These are phyloP conservation scores for Laburnicola sp. DNA, from an alignment of 2,329 filamentous ascomycete species.

Conservation along the genomic window DNA sequence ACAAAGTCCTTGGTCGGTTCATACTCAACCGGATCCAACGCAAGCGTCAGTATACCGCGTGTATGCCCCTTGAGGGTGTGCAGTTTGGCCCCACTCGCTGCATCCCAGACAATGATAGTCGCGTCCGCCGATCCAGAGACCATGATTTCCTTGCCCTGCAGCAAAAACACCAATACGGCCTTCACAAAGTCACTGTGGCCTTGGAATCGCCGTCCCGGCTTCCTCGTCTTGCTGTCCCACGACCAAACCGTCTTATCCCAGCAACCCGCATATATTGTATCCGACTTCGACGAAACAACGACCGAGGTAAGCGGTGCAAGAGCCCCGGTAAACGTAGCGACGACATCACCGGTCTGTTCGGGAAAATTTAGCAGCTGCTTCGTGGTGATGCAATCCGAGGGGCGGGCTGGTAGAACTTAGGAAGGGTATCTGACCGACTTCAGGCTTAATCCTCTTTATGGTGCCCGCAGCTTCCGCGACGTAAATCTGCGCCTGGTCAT, in stretches of 20 bases:
- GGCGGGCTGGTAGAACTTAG: not conserved
- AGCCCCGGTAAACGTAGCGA: constrained; percentile 68
- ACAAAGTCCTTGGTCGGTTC: constrained; percentile 42
- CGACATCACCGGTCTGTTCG: constrained; percentile 40
- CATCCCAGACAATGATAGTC: constrained; percentile 74
- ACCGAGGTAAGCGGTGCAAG: constrained; percentile 67
- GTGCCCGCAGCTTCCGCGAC: constrained; percentile 86
- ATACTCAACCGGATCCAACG: constrained; percentile 64
- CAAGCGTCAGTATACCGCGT: constrained; percentile 78
- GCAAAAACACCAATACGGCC: constrained; percentile 64
- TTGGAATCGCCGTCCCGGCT: constrained; percentile 60
- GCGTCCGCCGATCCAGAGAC: constrained; percentile 54
- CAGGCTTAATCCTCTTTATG: constrained; percentile 71
- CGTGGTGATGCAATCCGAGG: not conserved
- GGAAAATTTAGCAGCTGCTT: constrained; percentile 16
- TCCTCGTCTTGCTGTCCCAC: constrained; percentile 61
- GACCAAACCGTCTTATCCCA: constrained; percentile 95
- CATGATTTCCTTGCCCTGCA: constrained; percentile 62
- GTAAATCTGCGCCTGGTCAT: constrained; percentile 65
- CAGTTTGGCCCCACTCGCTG: constrained; percentile 66
- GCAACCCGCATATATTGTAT: constrained; percentile 77
- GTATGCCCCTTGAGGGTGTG: constrained; percentile 77
- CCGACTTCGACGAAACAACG: constrained; percentile 31
- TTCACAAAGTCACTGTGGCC: constrained; percentile 95
- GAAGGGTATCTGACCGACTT: constrained; percentile 63